These are phyloP conservation scores for Podila horticola DNA, from an alignment of 192 early-diverging fungal genomes.

Conservation along the genomic window DNA sequence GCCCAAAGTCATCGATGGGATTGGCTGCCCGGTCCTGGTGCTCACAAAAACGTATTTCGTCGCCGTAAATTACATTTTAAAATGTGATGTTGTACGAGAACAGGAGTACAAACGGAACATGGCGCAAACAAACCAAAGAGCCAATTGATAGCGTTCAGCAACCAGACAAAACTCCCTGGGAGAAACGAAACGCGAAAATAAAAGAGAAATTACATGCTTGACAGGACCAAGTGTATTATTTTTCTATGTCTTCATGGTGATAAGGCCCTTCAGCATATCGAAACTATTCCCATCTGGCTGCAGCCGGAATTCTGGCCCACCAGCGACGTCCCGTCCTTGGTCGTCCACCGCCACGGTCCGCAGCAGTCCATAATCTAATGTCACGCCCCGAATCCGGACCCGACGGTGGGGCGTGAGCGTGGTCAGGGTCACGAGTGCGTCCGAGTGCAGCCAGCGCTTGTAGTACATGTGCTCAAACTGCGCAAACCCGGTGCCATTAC, in stretches of 20 bases:
- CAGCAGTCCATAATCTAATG: constrained; percentile 76
- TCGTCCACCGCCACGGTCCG: constrained; percentile 71
- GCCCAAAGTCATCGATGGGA: too few relatives aligned
- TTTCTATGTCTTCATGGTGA: constrained; percentile 67
- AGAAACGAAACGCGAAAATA: too few relatives aligned
- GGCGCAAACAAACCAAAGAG: too few relatives aligned
- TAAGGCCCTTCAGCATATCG: constrained; percentile 95
- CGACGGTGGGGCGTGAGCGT: constrained; percentile 31
- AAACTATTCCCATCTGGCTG: constrained; percentile 98
- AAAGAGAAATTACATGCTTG: neutral
- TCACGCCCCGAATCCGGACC: constrained; percentile 83
- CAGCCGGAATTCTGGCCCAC: constrained; percentile 51
- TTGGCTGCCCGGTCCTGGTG: too few relatives aligned
- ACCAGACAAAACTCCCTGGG: too few relatives aligned
- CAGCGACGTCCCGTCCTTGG: constrained; percentile 15
- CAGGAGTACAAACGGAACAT: too few relatives aligned
- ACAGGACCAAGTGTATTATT: too few relatives aligned
- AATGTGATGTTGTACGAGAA: too few relatives aligned
- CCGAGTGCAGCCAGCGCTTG: constrained; percentile 86
- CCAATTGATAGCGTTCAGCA: too few relatives aligned
- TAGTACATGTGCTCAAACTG: constrained; percentile 86
- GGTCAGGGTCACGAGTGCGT: constrained; percentile 38
- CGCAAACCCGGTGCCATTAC: constrained; percentile 66
- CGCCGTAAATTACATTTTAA: too few relatives aligned
- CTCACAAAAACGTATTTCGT: too few relatives aligned